phyloP scores from a whole-genome alignment of 371 early-diverging fungal genomes.

The Rhizopus delemar region DNA sequence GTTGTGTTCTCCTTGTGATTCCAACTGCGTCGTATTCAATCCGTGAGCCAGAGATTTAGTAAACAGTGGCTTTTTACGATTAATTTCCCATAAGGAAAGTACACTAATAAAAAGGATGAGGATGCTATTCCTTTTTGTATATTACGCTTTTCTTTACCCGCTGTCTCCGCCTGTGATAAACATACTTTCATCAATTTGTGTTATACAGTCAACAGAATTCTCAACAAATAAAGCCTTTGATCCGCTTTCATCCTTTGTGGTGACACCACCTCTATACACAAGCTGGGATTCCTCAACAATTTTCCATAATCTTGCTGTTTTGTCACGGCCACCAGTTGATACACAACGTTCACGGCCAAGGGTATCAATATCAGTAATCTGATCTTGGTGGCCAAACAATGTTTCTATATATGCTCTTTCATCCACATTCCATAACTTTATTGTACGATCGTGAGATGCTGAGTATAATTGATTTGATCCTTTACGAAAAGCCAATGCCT shows the following conservation, averaged over 20 bases:
- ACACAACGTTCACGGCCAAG: constrained; percentile 88
- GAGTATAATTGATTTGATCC: constrained; percentile 89
- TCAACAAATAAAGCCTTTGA: constrained; percentile 51
- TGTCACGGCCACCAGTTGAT: constrained; percentile 90
- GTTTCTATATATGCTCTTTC: constrained; percentile 93
- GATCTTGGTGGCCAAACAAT: constrained; percentile 96
- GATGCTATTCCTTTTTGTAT: neutral
- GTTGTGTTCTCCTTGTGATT: constrained; percentile 45
- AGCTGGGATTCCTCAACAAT: constrained; percentile 92
- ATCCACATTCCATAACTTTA: constrained; percentile 95
- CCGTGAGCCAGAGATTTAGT: constrained; percentile 82
- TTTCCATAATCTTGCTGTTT: constrained; percentile 92
- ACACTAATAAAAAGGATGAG: constrained; percentile 13
- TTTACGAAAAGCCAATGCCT: constrained; percentile 85
- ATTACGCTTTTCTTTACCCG: constrained; percentile 54
- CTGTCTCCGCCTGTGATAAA: constrained; percentile 91
- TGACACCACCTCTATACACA: constrained; percentile 85
- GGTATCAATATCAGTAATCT: constrained; percentile 75
- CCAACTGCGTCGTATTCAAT: constrained; percentile 41
- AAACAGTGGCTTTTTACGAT: constrained; percentile 88
- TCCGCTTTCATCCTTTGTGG: constrained; percentile 46
- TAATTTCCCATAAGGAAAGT: constrained; percentile 88
- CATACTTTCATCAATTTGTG: constrained; percentile 87
- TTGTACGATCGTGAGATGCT: constrained; percentile 87
- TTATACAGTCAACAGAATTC: constrained; percentile 83